Conservation (phyloP, 352 stramenopile genomes). For the Phytophthora citrophthora region DNA sequence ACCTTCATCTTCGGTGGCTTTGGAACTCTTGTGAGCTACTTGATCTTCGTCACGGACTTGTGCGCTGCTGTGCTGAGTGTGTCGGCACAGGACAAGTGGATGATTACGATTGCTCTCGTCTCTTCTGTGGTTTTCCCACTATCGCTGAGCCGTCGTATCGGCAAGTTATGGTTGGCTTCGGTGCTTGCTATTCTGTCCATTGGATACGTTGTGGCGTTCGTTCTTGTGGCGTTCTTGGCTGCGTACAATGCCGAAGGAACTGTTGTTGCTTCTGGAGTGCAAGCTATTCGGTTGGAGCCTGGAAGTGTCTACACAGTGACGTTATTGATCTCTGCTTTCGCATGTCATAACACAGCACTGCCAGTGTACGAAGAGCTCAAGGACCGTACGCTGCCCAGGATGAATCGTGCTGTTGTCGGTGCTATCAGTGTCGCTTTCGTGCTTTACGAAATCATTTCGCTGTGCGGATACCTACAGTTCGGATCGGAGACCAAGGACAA, state of each 20-base stretch:
- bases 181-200: slow-evolving; percentile 74
- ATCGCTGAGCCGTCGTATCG: slow-evolving; percentile 61
- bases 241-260: slow-evolving; percentile 20
- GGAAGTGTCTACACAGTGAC: slow-evolving; percentile 79
- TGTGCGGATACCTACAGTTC: slow-evolving; percentile 80
- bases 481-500: slow-evolving; percentile 69
- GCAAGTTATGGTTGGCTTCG: slow-evolving; percentile 65
- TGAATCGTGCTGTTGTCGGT: slow-evolving; percentile 69
- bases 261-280: slow-evolving; percentile 17
- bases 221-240: slow-evolving; percentile 54
- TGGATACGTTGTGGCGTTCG: slow-evolving; percentile 70
- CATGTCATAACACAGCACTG: slow-evolving; percentile 80
- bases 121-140: slow-evolving; percentile 61
- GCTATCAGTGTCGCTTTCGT: slow-evolving; percentile 70
- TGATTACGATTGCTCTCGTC: slow-evolving; percentile 50
- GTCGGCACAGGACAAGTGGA: slow-evolving; percentile 48
- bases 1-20: slow-evolving; percentile 89
- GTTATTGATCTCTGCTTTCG: slow-evolving; percentile 76
- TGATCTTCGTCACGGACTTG: slow-evolving; percentile 84
- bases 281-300: slow-evolving; percentile 61
- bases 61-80: slow-evolving; percentile 55
- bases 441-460: slow-evolving; percentile 72
- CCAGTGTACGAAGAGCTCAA: slow-evolving; percentile 81
- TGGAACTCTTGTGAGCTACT: slow-evolving; percentile 81
- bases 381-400: slow-evolving; percentile 53